A percentile compares a stretch with the other conserved stretches of the same genome.
Evolutionary conservation across 2,329 filamentous ascomycete genomes (phyloP).

Genomic region (Amphichorda felina): DNA sequence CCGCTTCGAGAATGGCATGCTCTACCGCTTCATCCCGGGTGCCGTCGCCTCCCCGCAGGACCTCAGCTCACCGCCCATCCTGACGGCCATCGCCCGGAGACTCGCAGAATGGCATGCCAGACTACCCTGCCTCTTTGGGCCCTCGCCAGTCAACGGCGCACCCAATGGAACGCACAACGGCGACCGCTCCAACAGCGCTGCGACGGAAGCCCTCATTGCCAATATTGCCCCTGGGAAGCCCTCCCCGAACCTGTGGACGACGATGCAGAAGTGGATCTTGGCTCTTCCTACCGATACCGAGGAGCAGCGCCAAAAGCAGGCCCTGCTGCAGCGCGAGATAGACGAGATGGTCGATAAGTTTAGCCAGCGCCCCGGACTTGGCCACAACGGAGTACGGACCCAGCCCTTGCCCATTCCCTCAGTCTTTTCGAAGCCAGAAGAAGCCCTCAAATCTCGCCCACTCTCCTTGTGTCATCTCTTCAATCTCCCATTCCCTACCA

Average conservation of each 20-base stretch:
- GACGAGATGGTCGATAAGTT: conserved; percentile 57
- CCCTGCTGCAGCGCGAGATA: conserved; percentile 62
- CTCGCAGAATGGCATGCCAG: conserved; percentile 89
- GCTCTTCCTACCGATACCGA: conserved; percentile 67
- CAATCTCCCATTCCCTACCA: neutral
- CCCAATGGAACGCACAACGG: conserved; percentile 20
- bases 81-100: conserved; percentile 70
- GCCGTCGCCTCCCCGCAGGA: conserved; percentile 71
- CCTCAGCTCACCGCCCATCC: conserved; percentile 62
- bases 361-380: conserved; percentile 66
- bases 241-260: conserved; percentile 84
- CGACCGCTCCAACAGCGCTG: conserved; percentile 14
- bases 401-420: neutral
- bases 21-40: conserved; percentile 85
- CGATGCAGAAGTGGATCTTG: conserved; percentile 90
- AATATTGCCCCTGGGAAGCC: conserved; percentile 53
- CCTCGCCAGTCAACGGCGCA: conserved; percentile 18
- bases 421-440: no score
- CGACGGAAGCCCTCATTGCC: conserved; percentile 22
- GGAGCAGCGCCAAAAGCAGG: conserved; percentile 54
- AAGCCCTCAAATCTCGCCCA: neutral
- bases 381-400: conserved; percentile 54
- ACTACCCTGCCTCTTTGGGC: conserved; percentile 41
- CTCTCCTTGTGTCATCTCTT: neutral
- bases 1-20: conserved; percentile 88